Conservation (phyloP, 2,329 filamentous ascomycete species). For the Nemania abortiva region DNA sequence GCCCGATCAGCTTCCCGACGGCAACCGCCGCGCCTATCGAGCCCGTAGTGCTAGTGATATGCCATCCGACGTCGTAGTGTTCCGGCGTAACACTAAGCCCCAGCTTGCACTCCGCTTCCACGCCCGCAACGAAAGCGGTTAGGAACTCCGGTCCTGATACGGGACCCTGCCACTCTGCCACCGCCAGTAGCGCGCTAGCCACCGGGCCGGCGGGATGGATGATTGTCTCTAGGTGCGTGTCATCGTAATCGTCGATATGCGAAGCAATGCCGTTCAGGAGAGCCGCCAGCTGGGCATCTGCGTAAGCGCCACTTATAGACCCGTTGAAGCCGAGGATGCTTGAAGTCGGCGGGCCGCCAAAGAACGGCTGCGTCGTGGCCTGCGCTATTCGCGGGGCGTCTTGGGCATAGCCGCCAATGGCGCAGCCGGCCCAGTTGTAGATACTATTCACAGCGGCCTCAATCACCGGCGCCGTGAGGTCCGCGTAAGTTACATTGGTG, state of each 20-base stretch:
- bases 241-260: slow-evolving; percentile 68
- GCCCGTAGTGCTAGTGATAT: slow-evolving; percentile 65
- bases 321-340: slow-evolving; percentile 52
- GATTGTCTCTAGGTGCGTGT: slow-evolving; percentile 67
- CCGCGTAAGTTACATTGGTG: slow-evolving; percentile 55
- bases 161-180: slow-evolving; percentile 56
- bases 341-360: slow-evolving; percentile 50
- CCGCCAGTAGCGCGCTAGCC: slow-evolving; percentile 62
- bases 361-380: slow-evolving; percentile 46
- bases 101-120: slow-evolving; percentile 65
- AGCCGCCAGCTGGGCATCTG: slow-evolving; percentile 63
- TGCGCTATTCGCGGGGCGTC: slow-evolving; percentile 55
- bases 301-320: slow-evolving; percentile 39
- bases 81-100: slow-evolving; percentile 65
- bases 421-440: slow-evolving; percentile 67
- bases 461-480: slow-evolving; percentile 57
- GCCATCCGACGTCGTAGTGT: slow-evolving; percentile 68
- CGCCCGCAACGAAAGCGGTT: slow-evolving; percentile 63
- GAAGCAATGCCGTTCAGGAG: slow-evolving; percentile 67
- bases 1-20: slow-evolving; percentile 60
- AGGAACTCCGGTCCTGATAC: slow-evolving; percentile 62
- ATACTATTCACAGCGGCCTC: slow-evolving; percentile 60
- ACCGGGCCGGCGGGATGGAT: slow-evolving; percentile 67
- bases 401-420: slow-evolving; percentile 63
- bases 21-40: slow-evolving; percentile 66